Conservation (phyloP, 139 green algal species). For the Limnomonas spitsbergensis region DNA sequence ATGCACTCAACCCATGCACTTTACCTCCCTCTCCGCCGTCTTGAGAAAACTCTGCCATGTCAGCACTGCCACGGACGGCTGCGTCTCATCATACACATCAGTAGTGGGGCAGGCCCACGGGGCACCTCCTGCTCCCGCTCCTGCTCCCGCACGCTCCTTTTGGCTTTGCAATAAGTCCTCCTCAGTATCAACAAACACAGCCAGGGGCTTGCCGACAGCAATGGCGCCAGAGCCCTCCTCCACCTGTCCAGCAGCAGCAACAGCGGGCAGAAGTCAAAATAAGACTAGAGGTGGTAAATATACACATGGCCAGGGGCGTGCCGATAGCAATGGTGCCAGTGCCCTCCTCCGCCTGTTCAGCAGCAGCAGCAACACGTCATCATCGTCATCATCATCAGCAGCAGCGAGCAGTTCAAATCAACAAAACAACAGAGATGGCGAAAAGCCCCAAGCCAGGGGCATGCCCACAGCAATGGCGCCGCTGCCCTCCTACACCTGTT, state of each 20-base stretch:
- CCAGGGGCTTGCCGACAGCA: slow-evolving; percentile 15
- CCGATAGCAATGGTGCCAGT: neutral
- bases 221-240: neutral
- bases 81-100: slow-evolving; percentile 27
- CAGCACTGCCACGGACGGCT: slow-evolving; percentile 19
- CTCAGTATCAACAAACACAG: too few relatives aligned
- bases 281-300: too few relatives aligned
- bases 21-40: slow-evolving; percentile 4
- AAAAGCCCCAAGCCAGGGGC: slow-evolving; percentile 11
- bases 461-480: slow-evolving; percentile 2
- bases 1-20: slow-evolving; percentile 26
- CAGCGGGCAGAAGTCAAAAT: too few relatives aligned
- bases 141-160: too few relatives aligned
- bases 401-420: too few relatives aligned
- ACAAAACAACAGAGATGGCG: too few relatives aligned
- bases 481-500: neutral
- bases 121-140: slow-evolving; percentile 7
- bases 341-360: neutral
- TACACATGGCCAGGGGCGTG: slow-evolving; percentile 7
- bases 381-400: too few relatives aligned
- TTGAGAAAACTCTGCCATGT: slow-evolving; percentile 29
- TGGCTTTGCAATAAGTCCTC: too few relatives aligned
- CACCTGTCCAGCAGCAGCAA: too few relatives aligned
- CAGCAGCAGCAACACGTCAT: too few relatives aligned
- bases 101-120: slow-evolving; percentile 15